Evolutionary conservation across 2,329 filamentous ascomycete species (phyloP), one percentile per base, ranked within the genome.

Genomic region (Penicillium sp.): DNA sequence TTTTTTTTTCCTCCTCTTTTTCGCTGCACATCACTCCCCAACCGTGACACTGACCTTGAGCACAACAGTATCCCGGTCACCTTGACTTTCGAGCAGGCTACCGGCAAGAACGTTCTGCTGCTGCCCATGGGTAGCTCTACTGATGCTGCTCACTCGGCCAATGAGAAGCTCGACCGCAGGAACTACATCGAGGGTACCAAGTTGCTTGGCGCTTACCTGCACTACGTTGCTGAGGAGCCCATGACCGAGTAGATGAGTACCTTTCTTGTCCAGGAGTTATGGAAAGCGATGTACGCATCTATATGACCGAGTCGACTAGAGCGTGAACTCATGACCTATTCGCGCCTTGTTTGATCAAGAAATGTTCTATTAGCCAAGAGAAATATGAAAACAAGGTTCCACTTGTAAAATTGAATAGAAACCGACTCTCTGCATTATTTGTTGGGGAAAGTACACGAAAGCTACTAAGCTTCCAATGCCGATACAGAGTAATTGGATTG

Each of bases 101-200:
- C 91, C 5, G 90, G 90, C 65, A 98, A 98, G 84, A 98, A 97
- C 65, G 91, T 97, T 37, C 76, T 98, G 48, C 76, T 98, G 57
- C 74, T 98, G 58, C 93, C 93, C 29, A 97, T 98, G 93, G 93
- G 93, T 39, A 95, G 88, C 76, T 94, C 88, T 38, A 98, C 91
- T 1, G 93, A 97, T 68, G 90, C 88, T 37, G 93, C 93, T 6
- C 93, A 98, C 74, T 95, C 89, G 32, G 94, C 96, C 73, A 98
- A 98, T 70, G 93, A 97, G 81, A 96, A 95, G 80, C 78, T 98
- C 49, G 93, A 98, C 71, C 90, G 87, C 80, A 83, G 81, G 66
- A 98, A 98, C 74, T 98, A 98, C 70, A 95, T 98, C 64, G 90
- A 98, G 76, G 93, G 93, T 42, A 96, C 88, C 62, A 98, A 98